Percentiles rank a stretch among this genome's conserved stretches.
These are phyloP conservation scores for Paspalum vaginatum DNA, from an alignment of 176 grass and related monocot genomes.

Conservation along the genomic window DNA sequence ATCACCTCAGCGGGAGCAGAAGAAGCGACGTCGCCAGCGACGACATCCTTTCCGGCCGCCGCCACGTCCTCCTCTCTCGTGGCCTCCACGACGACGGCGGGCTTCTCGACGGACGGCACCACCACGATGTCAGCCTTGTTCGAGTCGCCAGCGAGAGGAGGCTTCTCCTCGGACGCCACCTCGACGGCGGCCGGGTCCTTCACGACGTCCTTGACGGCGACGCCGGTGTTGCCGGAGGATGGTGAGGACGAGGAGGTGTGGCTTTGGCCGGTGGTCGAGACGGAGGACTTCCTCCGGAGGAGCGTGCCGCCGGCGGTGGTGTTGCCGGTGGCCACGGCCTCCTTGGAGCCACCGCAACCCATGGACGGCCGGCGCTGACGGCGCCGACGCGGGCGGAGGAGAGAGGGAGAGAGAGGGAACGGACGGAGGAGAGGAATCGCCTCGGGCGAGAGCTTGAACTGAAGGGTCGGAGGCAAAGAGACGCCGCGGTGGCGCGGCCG, in stretches of 20 bases:
- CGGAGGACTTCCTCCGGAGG: slow-evolving; percentile 59
- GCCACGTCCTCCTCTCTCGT: neutral
- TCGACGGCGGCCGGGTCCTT: slow-evolving; percentile 5
- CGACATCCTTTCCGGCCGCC: slow-evolving; percentile 17
- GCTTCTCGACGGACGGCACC: slow-evolving; percentile 16
- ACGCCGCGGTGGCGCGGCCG: slow-evolving; percentile 3
- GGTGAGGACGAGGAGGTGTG: neutral
- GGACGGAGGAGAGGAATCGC: slow-evolving; percentile 36
- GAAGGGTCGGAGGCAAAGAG: slow-evolving; percentile 48
- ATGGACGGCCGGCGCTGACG: slow-evolving; percentile 49
- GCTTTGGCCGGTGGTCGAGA: slow-evolving; percentile 22
- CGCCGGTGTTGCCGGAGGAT: neutral
- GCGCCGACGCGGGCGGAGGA: slow-evolving; percentile 1
- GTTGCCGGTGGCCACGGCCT: slow-evolving; percentile 82
- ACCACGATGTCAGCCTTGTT: neutral
- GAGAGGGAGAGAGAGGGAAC: neutral
- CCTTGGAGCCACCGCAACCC: slow-evolving; percentile 91
- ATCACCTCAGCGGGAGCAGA: neutral
- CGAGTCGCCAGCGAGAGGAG: neutral
- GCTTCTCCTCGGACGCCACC: slow-evolving; percentile 17
- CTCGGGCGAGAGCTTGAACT: slow-evolving; percentile 15
- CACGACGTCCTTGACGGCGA: slow-evolving; percentile 33
- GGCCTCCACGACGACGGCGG: neutral
- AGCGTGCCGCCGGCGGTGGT: slow-evolving; percentile 42
- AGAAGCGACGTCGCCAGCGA: neutral